phyloP scores from a whole-genome alignment of 495 filamentous ascomycete genomes.

The Trypethelium eluteriae region DNA sequence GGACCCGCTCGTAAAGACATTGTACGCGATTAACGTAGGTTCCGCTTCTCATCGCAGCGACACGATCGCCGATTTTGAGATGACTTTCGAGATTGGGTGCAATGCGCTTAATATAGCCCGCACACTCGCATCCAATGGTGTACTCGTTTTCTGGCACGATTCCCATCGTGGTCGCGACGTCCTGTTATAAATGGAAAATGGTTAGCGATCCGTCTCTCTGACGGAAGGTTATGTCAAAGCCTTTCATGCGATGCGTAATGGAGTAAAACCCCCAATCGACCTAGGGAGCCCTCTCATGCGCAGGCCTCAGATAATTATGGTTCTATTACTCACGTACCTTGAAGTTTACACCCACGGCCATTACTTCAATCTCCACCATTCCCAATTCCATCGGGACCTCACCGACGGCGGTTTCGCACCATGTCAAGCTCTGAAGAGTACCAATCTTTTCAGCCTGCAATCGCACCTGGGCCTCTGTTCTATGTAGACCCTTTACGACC shows the following conservation, averaged over 20 bases:
- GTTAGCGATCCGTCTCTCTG: too few species aligned
- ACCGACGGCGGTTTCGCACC: conserved; percentile 11
- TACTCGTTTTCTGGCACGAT: conserved; percentile 17
- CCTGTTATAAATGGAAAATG: too few species aligned
- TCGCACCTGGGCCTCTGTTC: background rate
- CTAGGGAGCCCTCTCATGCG: too few species aligned
- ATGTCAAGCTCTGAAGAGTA: conserved; percentile 7
- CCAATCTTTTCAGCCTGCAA: conserved; percentile 8
- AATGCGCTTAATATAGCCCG: conserved; percentile 4
- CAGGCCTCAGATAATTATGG: too few species aligned
- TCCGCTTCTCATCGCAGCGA: conserved; percentile 11
- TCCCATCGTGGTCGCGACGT: conserved; percentile 20
- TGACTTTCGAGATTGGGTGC: conserved; percentile 1
- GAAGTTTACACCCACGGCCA: conserved; percentile 17
- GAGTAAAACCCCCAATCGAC: too few species aligned
- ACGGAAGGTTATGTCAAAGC: too few species aligned
- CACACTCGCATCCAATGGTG: conserved; percentile 12
- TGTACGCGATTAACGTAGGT: conserved; percentile 10
- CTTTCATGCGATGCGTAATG: too few species aligned
- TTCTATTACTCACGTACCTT: conserved; percentile 16
- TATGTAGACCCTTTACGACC: conserved; percentile 6
- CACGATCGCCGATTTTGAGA: conserved; percentile 16
- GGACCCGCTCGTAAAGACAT: background rate
- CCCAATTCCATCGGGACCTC: background rate
- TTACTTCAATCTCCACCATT: conserved; percentile 19